These are phyloP conservation scores for Penicillium egyptiacum DNA, from an alignment of 495 filamentous ascomycete genomes.

Conservation along the genomic window DNA sequence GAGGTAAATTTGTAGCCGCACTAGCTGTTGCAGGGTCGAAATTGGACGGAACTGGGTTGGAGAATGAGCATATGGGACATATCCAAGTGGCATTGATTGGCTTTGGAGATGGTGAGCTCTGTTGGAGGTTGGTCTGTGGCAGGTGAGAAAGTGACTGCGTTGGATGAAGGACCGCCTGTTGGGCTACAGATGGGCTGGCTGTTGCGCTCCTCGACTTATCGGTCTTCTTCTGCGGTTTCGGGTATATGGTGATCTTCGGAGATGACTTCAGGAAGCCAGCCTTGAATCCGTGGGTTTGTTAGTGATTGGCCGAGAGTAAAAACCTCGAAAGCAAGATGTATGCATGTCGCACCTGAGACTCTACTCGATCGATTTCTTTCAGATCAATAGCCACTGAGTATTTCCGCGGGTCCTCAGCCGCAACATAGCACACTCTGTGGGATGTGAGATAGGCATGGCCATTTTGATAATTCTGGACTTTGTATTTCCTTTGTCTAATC, in stretches of 20 bases:
- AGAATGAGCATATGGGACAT: conserved; percentile 94
- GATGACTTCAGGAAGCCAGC: conserved; percentile 95
- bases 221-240: conserved; percentile 63
- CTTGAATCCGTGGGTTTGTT: conserved; percentile 40
- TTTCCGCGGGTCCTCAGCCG: conserved; percentile 82
- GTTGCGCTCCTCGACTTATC: conserved; percentile 36
- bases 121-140: conserved; percentile 20
- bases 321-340: neutral
- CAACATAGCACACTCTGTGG: conserved; percentile 92
- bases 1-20: conserved; percentile 71
- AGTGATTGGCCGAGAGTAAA: neutral
- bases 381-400: conserved; percentile 82
- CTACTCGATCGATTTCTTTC: conserved; percentile 85
- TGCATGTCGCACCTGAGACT: conserved; percentile 70
- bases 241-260: conserved; percentile 83
- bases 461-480: conserved; percentile 90
- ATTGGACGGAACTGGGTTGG: conserved; percentile 91
- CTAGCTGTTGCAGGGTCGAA: conserved; percentile 81
- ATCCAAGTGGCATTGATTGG: conserved; percentile 81
- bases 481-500: conserved; percentile 69
- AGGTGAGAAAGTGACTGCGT: conserved; percentile 28
- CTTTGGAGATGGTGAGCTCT: conserved; percentile 30
- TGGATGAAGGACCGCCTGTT: conserved; percentile 21
- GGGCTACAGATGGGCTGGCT: conserved; percentile 36
- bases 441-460: conserved; percentile 96